Base-by-base conservation (phyloP, 163 green algal species). In the Trebouxiophyceae sp. region DNA sequence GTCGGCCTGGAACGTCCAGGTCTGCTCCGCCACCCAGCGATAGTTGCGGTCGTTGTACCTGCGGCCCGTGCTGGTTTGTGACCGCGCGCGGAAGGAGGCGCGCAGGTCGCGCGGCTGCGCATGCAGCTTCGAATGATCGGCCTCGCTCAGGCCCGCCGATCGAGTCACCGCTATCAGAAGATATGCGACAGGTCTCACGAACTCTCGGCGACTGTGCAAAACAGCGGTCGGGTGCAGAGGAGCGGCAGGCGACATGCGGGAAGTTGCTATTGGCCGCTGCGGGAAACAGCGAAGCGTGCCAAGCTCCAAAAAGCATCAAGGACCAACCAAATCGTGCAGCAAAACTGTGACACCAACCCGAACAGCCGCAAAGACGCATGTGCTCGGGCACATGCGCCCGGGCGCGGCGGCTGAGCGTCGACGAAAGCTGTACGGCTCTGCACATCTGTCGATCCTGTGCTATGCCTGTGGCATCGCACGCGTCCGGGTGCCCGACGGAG, bases 1-100 rank as follows among this genome's bases (percentile, higher is more conserved):
- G 0, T 12, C n/a, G 0, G 64, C 74, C 2, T 34, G 58, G 45
- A 86, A 87, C 0, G 69, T 85, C 87, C 87, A 93, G 1, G 64
- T 84, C 66, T 93, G 80, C 33, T 76, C 33, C 0, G 79, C 62
- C 27, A 84, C 77, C 86, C 86, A 93, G 1, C 75, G 72, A 6
- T 73, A 63, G 2, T 79, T 57, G 3, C 77, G 45, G 67, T 93
- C 86, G 28, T 86, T 86, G 67, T 81, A 91, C 57, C 83, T 91
- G 70, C 31, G 54, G n/a, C 27, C 20, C 31, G 30, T 22, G 16
- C 27, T 20, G 7, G 50, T 58, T 58, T n/a, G n/a, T n/a, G n/a
- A n/a, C n/a, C n/a, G n/a, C n/a, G n/a, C n/a, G n/a, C n/a, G n/a
- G n/a, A n/a, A n/a, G n/a, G n/a, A n/a, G 39, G 39, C 12, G 39